Conservation (phyloP, 805 yeast genomes). For the Candida dajiaensis region DNA sequence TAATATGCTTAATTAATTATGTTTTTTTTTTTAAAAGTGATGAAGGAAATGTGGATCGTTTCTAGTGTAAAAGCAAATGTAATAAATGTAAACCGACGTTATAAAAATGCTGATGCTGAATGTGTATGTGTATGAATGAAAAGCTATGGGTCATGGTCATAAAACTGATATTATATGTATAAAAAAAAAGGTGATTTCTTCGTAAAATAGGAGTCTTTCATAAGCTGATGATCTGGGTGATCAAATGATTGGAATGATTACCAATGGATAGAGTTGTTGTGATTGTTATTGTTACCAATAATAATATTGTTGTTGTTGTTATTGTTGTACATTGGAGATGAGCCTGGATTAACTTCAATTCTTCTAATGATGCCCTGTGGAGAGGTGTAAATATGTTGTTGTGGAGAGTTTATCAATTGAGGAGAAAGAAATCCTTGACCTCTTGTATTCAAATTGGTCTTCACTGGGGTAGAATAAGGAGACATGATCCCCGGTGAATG, state of each 20-base stretch:
- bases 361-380: constrained; percentile 19
- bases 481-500: constrained; percentile 6
- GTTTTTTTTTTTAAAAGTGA: too few species aligned
- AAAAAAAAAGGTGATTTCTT: neutral
- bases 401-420: constrained; percentile 11
- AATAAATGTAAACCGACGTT: too few species aligned
- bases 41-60: too few species aligned
- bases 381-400: constrained; percentile 7
- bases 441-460: neutral
- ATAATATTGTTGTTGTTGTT: too few species aligned
- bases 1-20: neutral
- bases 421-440: constrained; percentile 11
- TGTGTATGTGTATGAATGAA: neutral
- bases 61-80: too few species aligned
- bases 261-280: neutral
- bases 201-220: neutral
- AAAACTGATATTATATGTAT: too few species aligned
- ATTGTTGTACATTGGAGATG: constrained; percentile 4
- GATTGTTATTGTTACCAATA: too few species aligned
- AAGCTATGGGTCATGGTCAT: neutral
- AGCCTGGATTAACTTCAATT: constrained; percentile 5
- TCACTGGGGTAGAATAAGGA: constrained; percentile 18
- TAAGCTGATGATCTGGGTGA: too few species aligned
- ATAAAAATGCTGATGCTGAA: neutral
- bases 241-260: neutral